Conservation (phyloP, 108 stramenopile genomes). For the Fragilariopsis cylindrus region DNA sequence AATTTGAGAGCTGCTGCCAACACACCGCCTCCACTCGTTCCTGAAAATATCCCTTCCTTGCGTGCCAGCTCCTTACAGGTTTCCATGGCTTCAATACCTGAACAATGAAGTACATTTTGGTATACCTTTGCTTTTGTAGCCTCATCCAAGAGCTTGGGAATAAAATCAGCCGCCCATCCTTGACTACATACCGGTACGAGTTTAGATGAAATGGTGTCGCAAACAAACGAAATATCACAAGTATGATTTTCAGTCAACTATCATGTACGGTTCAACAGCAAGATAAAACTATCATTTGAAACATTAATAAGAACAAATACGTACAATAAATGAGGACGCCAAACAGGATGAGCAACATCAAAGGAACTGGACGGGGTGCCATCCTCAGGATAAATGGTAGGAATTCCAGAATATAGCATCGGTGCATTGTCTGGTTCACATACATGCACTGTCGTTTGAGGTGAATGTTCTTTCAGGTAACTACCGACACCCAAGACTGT, state of each 20-base stretch:
- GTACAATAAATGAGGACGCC: constrained; percentile 35
- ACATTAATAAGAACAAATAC: neutral
- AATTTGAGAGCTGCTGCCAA: constrained; percentile 72
- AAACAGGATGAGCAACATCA: constrained; percentile 50
- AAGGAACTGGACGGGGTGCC: constrained; percentile 39
- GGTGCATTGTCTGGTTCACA: constrained; percentile 69
- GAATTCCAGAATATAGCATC: constrained; percentile 59
- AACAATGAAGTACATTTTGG: constrained; percentile 54
- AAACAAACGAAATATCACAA: neutral
- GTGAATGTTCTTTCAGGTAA: constrained; percentile 55
- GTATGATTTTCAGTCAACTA: neutral
- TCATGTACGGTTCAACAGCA: neutral
- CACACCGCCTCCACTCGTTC: constrained; percentile 73
- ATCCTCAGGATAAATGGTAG: constrained; percentile 54
- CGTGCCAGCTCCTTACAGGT: constrained; percentile 63
- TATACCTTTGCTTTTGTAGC: constrained; percentile 35
- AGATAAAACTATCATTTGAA: neutral
- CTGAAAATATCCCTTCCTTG: constrained; percentile 79
- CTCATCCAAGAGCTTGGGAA: constrained; percentile 62
- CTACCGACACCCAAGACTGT: constrained; percentile 66
- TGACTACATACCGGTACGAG: constrained; percentile 29
- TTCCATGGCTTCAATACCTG: constrained; percentile 52
- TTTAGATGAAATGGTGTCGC: neutral
- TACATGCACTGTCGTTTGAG: constrained; percentile 62
- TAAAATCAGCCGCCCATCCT: constrained; percentile 86